Evolutionary conservation across 2,329 filamentous ascomycete genomes (phyloP).

Genomic region (Neopestalotiopsis sp.): DNA sequence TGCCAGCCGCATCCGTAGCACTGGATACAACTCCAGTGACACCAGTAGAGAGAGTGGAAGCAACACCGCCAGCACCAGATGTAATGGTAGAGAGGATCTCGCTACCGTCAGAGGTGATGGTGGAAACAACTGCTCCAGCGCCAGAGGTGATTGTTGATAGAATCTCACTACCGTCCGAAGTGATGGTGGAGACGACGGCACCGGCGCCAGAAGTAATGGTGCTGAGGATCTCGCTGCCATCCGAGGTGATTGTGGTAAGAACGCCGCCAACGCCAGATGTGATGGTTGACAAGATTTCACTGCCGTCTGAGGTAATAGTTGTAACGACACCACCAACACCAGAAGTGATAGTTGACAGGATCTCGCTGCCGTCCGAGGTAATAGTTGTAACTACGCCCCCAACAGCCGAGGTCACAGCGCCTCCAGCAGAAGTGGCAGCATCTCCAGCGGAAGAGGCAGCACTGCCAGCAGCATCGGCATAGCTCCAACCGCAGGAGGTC

Average conservation of each 20-base stretch:
- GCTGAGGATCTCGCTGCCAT: slow-evolving; percentile 6
- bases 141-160: slow-evolving; percentile 17
- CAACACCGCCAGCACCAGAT: slow-evolving; percentile 15
- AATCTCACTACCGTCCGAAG: slow-evolving; percentile 12
- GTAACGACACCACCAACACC: slow-evolving; percentile 5
- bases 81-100: slow-evolving; percentile 14
- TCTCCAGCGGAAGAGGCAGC: slow-evolving; percentile 6
- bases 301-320: slow-evolving; percentile 13
- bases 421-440: neutral
- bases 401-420: slow-evolving; percentile 3
- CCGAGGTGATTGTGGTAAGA: slow-evolving; percentile 13
- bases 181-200: slow-evolving; percentile 9
- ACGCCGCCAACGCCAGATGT: slow-evolving; percentile 15
- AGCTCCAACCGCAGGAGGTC: slow-evolving; percentile 16
- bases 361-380: slow-evolving; percentile 9
- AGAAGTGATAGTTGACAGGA: slow-evolving; percentile 17
- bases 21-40: slow-evolving; percentile 14
- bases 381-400: slow-evolving; percentile 16
- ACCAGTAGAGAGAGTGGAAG: slow-evolving; percentile 11
- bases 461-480: slow-evolving; percentile 13
- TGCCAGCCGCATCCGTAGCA: slow-evolving; percentile 15
- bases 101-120: slow-evolving; percentile 12
- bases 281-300: slow-evolving; percentile 9
- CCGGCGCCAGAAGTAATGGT: slow-evolving; percentile 17
- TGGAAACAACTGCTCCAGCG: slow-evolving; percentile 16